Evolutionary conservation across 2,329 filamentous ascomycete genomes (phyloP), one percentile per base, ranked within the genome.

Genomic region (Curvularia lunata): DNA sequence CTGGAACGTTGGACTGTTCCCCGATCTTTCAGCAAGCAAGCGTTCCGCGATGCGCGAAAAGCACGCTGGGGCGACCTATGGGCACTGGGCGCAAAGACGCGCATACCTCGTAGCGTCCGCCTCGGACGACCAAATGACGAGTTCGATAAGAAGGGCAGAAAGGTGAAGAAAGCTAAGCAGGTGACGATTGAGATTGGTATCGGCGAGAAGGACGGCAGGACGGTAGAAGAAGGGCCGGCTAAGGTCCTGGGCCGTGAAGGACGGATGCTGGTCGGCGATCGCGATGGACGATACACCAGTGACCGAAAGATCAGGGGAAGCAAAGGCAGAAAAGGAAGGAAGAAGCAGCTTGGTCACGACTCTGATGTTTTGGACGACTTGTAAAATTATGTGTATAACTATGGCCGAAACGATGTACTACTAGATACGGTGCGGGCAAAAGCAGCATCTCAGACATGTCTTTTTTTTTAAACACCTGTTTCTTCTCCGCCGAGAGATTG

Each of bases 1-100:
- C 87, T 97, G 32, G 94, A 99, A 81, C 91, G 95, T 54, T 99
- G 95, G 95, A 95, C 90, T 0, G 89, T 99, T 0, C 91, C 94
- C 1, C 88, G 88, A 66, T 92, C 88, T 58, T 95, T 89, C 77
- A 89, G 88, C 75, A 88, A 85, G 67, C 87, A 90, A 68, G 92
- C 92, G 0, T 98, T 94, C 79, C 91, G 91, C 68, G 95, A 98
- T 73, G 95, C 95, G 34, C 87, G 95, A 61, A 99, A 99, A 79
- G 85, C 89, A 0, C 81, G 80, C 52, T 98, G 94, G 95, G 95
- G 95, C 38, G 95, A 98, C 74, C 82, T 98, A 9, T 99, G 95
- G 95, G 92, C 94, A 0, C 82, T 98, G 0, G 95, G 95, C 0
- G 94, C 93, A 21, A 98, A 98, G 83, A 96, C 92, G 0, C 84